Conservation (phyloP, 345 rosid species). For the Luvunga scandens region DNA sequence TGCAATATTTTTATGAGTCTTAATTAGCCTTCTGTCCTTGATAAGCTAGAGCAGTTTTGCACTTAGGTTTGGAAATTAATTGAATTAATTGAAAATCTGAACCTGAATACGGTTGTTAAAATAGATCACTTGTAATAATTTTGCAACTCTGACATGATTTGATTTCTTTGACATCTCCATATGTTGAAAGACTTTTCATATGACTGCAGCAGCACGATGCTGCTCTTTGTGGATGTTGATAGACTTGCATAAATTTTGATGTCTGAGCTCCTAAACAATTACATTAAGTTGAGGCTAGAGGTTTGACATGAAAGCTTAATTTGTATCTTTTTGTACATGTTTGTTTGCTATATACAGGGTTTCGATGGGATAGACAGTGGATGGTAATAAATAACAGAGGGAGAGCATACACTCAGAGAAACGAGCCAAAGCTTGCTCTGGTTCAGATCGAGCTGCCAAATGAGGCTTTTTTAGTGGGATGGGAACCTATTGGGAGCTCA, state of each 20-base stretch:
- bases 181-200: neutral
- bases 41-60: neutral
- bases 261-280: neutral
- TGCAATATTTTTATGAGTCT: neutral
- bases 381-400: conserved; percentile 66
- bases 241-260: neutral
- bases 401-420: conserved; percentile 84
- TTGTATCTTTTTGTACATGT: neutral
- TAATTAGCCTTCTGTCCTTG: neutral
- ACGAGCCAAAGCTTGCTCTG: conserved; percentile 83
- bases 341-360: conserved; percentile 46
- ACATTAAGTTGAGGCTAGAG: neutral
- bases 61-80: neutral
- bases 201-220: neutral
- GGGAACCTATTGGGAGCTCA: conserved; percentile 55
- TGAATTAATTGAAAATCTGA: neutral
- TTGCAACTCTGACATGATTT: neutral
- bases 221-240: neutral
- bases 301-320: neutral
- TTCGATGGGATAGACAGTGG: conserved; percentile 92
- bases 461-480: conserved; percentile 56
- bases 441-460: conserved; percentile 58
- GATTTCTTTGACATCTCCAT: neutral
- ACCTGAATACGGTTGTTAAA: neutral
- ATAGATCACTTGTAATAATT: neutral